These are phyloP conservation scores for Phialophora verrucosa DNA, from an alignment of 2,329 filamentous ascomycete species.

Conservation along the genomic window DNA sequence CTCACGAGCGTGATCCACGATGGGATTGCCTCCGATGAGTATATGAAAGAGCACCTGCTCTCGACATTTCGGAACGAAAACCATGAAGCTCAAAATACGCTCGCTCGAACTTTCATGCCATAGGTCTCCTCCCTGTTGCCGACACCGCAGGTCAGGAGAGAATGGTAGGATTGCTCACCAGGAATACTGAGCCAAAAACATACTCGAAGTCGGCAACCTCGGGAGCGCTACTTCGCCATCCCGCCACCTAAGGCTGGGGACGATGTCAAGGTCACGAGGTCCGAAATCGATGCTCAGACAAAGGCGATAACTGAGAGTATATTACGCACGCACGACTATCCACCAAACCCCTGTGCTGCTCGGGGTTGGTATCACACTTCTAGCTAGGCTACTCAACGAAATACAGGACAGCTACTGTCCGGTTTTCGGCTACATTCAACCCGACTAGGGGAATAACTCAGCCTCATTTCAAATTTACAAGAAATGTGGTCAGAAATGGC, in stretches of 20 bases:
- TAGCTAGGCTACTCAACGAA: constrained; percentile 50
- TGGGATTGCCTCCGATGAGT: constrained; percentile 32
- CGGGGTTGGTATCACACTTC: constrained; percentile 53
- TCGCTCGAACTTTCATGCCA: constrained; percentile 43
- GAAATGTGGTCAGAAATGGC: constrained; percentile 56
- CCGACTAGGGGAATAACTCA: constrained; percentile 58
- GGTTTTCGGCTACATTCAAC: constrained; percentile 62
- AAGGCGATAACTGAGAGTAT: constrained; percentile 56
- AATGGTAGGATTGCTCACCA: constrained; percentile 49
- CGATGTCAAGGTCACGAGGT: constrained; percentile 53
- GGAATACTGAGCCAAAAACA: constrained; percentile 46
- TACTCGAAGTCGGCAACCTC: constrained; percentile 63
- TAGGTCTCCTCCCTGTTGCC: constrained; percentile 49
- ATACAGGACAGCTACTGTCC: constrained; percentile 50
- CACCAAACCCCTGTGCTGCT: constrained; percentile 53
- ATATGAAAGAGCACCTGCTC: constrained; percentile 31
- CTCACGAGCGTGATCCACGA: constrained; percentile 26
- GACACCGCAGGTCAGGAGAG: constrained; percentile 48
- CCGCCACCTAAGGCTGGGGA: constrained; percentile 55
- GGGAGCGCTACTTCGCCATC: constrained; percentile 60
- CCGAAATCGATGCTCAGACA: constrained; percentile 57
- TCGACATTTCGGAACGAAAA: constrained; percentile 36
- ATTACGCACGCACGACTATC: constrained; percentile 49
- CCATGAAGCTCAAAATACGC: constrained; percentile 41
- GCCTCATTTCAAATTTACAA: constrained; percentile 56